phyloP scores from a whole-genome alignment of 345 rosid species.

The Populus davidiana region DNA sequence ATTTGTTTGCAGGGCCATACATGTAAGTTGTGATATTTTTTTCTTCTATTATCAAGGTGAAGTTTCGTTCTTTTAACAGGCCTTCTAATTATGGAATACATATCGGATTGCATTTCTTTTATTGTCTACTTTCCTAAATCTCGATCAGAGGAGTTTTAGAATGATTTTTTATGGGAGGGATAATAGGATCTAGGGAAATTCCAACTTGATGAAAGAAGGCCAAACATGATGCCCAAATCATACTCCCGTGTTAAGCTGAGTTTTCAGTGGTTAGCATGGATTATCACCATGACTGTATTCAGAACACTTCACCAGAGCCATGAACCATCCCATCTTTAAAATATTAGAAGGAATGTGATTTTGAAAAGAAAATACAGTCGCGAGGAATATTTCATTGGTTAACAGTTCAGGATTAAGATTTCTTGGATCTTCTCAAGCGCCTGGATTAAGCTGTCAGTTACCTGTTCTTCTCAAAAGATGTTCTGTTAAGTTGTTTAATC shows the following conservation, averaged over 20 bases:
- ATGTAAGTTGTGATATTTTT: constrained; percentile 56
- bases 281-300: neutral
- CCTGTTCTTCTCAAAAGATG: neutral
- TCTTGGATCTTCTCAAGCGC: neutral
- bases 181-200: neutral
- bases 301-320: neutral
- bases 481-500: neutral
- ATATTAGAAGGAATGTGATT: neutral
- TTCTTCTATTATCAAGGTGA: constrained; percentile 13
- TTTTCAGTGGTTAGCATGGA: neutral
- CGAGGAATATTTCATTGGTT: neutral
- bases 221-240: neutral
- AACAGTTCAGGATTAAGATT: neutral
- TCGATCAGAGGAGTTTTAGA: neutral
- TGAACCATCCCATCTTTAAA: neutral
- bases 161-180: neutral
- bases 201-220: neutral
- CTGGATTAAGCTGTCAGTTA: neutral
- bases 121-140: too few relatives aligned
- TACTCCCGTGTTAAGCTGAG: neutral
- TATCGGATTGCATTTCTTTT: neutral
- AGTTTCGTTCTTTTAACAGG: neutral
- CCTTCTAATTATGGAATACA: neutral
- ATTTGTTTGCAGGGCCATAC: constrained; percentile 81
- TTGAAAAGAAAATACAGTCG: neutral